A percentile compares a stretch with the other conserved stretches of the same genome.
phyloP scores from a whole-genome alignment of 192 early-diverging fungal species.

The Gamsiella multidivaricata region DNA sequence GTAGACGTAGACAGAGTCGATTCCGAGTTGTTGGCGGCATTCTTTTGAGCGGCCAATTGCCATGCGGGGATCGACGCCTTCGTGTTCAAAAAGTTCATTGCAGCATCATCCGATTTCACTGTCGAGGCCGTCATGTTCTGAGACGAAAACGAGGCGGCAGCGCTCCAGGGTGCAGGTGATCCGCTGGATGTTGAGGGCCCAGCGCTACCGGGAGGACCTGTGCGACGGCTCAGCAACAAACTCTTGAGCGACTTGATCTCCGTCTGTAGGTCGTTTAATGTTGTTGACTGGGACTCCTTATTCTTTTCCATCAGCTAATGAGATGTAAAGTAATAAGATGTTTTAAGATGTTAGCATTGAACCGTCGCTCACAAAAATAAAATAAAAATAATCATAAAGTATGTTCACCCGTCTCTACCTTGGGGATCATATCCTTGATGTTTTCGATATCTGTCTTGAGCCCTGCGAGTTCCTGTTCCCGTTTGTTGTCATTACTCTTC shows the following conservation, averaged over 20 bases:
- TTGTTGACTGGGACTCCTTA: constrained; percentile 71
- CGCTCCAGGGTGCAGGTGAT: constrained; percentile 47
- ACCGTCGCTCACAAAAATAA: too few relatives aligned
- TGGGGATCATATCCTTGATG: constrained; percentile 75
- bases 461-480: constrained; percentile 72
- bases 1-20: neutral
- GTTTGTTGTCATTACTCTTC: constrained; percentile 66
- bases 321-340: too few relatives aligned
- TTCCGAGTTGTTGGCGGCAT: neutral
- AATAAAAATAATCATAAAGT: neutral
- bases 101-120: neutral
- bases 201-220: neutral
- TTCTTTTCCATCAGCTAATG: constrained; percentile 73
- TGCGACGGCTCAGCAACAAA: constrained; percentile 83
- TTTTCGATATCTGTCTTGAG: constrained; percentile 79
- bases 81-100: constrained; percentile 39
- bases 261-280: constrained; percentile 84
- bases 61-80: constrained; percentile 66
- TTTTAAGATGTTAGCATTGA: neutral
- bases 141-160: constrained; percentile 21
- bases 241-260: constrained; percentile 94
- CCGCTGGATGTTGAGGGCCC: neutral
- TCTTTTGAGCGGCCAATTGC: constrained; percentile 64
- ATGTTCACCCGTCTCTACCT: constrained; percentile 61
- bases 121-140: neutral